These are phyloP conservation scores for Magnolia sinica DNA, from an alignment of 164 flowering plant species.

Conservation along the genomic window DNA sequence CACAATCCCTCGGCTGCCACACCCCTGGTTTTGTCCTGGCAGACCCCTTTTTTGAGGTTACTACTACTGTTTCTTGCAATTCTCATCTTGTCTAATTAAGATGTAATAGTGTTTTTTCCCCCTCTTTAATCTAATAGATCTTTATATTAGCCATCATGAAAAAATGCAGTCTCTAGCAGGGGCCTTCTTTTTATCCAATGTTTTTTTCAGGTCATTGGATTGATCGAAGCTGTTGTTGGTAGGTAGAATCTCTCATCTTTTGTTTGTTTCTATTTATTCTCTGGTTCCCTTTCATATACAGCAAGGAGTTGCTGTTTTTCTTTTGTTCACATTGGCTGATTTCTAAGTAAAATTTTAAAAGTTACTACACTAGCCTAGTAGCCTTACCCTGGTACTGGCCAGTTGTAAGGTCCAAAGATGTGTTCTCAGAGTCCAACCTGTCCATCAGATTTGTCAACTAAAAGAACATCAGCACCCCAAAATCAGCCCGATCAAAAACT, in stretches of 20 bases:
- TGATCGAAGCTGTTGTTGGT: conserved; percentile 7
- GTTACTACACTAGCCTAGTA: no score
- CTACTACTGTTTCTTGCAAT: conserved; percentile 16
- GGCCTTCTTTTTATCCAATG: conserved; percentile 19
- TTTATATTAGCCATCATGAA: background rate
- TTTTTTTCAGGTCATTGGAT: conserved; percentile 23
- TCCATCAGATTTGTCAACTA: no score
- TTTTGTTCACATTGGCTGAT: no score
- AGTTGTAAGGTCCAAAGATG: no score
- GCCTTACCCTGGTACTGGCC: no score
- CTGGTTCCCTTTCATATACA: no score
- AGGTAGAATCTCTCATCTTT: background rate
- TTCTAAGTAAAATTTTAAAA: no score
- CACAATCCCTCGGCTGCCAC: conserved; percentile 50
- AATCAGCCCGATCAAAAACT: no score
- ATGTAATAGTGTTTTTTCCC: background rate
- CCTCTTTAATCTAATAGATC: background rate
- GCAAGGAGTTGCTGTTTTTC: no score
- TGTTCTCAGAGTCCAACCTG: no score
- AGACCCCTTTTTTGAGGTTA: conserved; percentile 17
- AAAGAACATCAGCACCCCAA: no score
- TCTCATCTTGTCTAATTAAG: background rate
- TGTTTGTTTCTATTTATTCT: no score
- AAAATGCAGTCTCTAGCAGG: background rate
- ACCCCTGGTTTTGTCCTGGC: conserved; percentile 7